Evolutionary conservation across 768 basidiomycete species (phyloP).

Genomic region (Russula sp.): DNA sequence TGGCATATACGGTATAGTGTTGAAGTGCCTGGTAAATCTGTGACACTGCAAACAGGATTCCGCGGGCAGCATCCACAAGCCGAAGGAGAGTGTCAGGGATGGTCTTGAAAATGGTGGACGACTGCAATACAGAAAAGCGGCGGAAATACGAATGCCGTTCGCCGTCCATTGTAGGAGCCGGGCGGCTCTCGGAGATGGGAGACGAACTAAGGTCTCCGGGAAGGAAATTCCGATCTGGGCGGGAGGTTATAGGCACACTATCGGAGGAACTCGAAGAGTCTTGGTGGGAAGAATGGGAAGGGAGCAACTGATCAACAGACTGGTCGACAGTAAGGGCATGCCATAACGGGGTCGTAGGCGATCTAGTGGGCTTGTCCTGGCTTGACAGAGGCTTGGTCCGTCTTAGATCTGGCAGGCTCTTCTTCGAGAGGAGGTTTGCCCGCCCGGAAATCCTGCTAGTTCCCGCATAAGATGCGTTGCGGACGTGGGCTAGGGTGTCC

Average conservation of each 20-base stretch:
- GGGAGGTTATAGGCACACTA: constrained; percentile 24
- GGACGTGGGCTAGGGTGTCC: constrained; percentile 33
- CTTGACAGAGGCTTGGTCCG: constrained; percentile 40
- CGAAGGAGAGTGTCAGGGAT: constrained; percentile 64
- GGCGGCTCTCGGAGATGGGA: constrained; percentile 36
- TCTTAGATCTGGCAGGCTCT: constrained; percentile 83
- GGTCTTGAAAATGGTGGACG: constrained; percentile 51
- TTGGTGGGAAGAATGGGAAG: constrained; percentile 43
- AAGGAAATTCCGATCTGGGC: constrained; percentile 26
- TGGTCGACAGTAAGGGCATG: constrained; percentile 9
- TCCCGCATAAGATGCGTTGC: constrained; percentile 48
- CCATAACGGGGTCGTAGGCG: constrained; percentile 9
- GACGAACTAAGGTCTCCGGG: constrained; percentile 35
- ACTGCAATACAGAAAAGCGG: constrained; percentile 74
- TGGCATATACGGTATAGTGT: constrained; percentile 78
- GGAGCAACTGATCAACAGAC: constrained; percentile 25
- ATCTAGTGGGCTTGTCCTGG: constrained; percentile 26
- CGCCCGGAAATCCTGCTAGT: constrained; percentile 34
- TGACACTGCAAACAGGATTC: constrained; percentile 85
- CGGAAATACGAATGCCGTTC: constrained; percentile 93
- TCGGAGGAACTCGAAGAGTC: constrained; percentile 42
- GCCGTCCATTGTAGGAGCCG: constrained; percentile 57
- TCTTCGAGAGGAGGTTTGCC: constrained; percentile 50
- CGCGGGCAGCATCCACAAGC: constrained; percentile 84
- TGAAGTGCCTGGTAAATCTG: constrained; percentile 87